Base-by-base conservation (phyloP, 2,329 filamentous ascomycete species). In the Penicillium verrucosum region DNA sequence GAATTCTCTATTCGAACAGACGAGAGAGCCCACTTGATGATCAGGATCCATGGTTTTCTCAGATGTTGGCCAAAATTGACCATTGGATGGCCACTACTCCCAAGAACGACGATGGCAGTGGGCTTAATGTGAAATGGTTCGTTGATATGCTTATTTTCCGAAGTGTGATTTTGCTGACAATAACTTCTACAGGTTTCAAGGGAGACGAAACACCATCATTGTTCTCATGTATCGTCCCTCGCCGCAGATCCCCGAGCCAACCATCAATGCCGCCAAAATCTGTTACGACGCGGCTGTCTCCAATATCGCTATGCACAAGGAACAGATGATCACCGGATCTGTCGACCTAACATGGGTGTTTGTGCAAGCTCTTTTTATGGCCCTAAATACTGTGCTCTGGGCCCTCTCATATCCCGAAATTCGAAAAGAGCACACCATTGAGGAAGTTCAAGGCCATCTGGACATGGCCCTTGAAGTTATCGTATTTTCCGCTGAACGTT, bases 281-380 rank as follows among this genome's bases (percentile, higher is more conserved):
- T 97, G 92, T 70, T 97, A 89, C 68, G 87, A 94, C 44, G 92
- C 90, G 40, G 87, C 90, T 45, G 82, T 87, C 11, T 90, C 86
- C 73, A 92, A 96, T 69, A 90, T 97, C 65, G 82, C 87, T 62
- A 85, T 93, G 70, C 88, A 92, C 43, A 85, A 85, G 69, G 86
- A 89, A 66, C 92, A 96, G 72, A 88, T 96, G 68, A 84, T 88
- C 62, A 86, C 83, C 16, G 82, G 84, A 14, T 86, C 86, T 23
- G 85, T 94, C 11, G 93, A 97, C 69, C 81, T 97, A 58, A 97
- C 92, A 0, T 97, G 93, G 93, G 88, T 96, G 42, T 96, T 96
- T 68, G 85, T 96, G 1, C 83, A 96, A 57, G 87, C 89, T 21
- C 82, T 97, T 40, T 97, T 95, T 77, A 94, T 95, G 85, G 87